Evolutionary conservation across 2,329 filamentous ascomycete genomes (phyloP), one percentile per base, ranked within the genome.

Genomic region (Penicillium sp.): DNA sequence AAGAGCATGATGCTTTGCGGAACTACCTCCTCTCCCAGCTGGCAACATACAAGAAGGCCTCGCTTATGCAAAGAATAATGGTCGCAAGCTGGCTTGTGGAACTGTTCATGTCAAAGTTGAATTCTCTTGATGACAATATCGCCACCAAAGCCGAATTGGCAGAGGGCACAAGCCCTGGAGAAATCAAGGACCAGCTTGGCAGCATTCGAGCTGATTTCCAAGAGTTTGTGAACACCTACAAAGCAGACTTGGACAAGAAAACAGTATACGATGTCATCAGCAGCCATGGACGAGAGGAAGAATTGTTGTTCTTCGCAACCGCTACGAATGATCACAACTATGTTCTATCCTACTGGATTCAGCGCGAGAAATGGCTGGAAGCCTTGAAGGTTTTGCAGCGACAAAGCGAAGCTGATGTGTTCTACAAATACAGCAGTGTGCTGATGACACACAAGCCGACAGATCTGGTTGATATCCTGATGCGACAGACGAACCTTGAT

Each of bases 401-500:
- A 74, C 94, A 99, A 76, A 96, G 88, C 6, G 90, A 96, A 50
- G 86, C 91, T 0, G 91, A 96, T 50, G 90, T 96, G 46, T 99
- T 97, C 77, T 97, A 97, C 80, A 89, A 91, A 62, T 97, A 97
- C 74, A 94, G 91, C 79, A 96, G 89, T 69, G 93, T 97, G n/a
- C 83, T 99, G 48, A 96, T 99, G 89, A 89, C 87, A 17, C 90
- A 97, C 71, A 88, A 88, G 4, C 86, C 93, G 0, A 84, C 88
- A 6, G 93, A 96, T 52, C 81, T 96, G 25, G 89, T 97, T n/a
- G 93, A 99, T 66, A 92, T 99, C 35, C 78, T 99, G 69, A 97
- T 96, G 90, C 86, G 94, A 37, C 93, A 97, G 71, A 82, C 86
- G 6, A 90, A 92, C 62, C 83, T 99, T 25, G 87, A 96, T 67